phyloP scores from a whole-genome alignment of 805 yeast genomes.

The Saccharomycopsis oosterbeekiorum region DNA sequence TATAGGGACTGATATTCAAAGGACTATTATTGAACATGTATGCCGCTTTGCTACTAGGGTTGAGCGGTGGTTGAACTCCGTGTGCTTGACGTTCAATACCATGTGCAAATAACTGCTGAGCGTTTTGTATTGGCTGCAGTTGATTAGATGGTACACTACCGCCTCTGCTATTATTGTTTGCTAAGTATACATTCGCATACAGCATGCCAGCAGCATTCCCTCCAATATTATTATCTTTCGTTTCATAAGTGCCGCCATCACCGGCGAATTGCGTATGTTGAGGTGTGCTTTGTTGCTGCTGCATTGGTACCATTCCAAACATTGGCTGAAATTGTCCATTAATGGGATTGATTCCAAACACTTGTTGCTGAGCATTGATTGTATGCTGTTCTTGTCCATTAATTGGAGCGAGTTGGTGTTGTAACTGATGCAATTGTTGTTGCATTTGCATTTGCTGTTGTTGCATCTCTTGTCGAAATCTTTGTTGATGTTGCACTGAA shows the following conservation, averaged over 20 bases:
- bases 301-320: not conserved
- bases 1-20: not conserved
- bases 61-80: not conserved
- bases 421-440: not conserved
- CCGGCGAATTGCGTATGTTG: not conserved
- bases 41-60: not conserved
- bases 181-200: not conserved
- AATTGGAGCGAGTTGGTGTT: not conserved
- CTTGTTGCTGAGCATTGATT: no score
- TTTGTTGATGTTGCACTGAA: not conserved
- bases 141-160: not conserved
- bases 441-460: not conserved
- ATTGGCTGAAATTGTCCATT: not conserved
- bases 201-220: not conserved
- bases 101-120: not conserved
- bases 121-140: not conserved
- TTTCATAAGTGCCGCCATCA: not conserved
- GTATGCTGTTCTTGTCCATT: not conserved
- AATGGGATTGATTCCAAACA: not conserved
- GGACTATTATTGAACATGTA: not conserved
- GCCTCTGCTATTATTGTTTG: not conserved
- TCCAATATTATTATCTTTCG: not conserved
- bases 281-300: not conserved
- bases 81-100: not conserved
- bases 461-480: not conserved